These are phyloP conservation scores for Hirschfeldia incana DNA, from an alignment of 345 rosid genomes.

Conservation along the genomic window DNA sequence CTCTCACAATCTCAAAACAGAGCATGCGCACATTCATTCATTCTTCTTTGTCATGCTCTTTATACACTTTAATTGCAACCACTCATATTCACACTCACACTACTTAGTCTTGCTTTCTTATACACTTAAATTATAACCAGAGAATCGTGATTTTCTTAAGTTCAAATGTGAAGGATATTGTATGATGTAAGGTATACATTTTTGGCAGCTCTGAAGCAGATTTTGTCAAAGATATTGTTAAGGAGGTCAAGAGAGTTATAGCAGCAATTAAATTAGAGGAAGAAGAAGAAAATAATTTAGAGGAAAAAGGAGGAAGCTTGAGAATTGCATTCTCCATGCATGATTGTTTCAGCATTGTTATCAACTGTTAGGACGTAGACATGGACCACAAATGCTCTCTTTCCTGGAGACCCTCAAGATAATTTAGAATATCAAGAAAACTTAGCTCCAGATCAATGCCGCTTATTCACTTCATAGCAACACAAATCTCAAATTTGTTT, in stretches of 20 bases:
- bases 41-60: too few species aligned
- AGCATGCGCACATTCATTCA: too few species aligned
- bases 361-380: background rate
- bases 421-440: background rate
- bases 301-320: background rate
- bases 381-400: background rate
- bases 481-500: background rate
- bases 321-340: background rate
- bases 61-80: too few species aligned
- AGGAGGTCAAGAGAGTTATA: background rate
- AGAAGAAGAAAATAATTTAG: background rate
- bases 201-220: slow-evolving; percentile 30
- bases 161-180: background rate
- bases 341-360: background rate
- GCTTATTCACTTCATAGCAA: background rate
- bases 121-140: background rate
- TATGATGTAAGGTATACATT: background rate
- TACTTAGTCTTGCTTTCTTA: too few species aligned
- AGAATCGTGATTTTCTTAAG: background rate
- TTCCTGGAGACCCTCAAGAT: background rate
- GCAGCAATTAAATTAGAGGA: background rate
- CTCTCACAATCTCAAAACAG: too few species aligned
- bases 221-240: slow-evolving; percentile 13
- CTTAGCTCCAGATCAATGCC: background rate
- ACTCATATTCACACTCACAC: too few species aligned